Conservation (phyloP, 1,284 basidiomycete species). For the Tilletiaria anomala region DNA sequence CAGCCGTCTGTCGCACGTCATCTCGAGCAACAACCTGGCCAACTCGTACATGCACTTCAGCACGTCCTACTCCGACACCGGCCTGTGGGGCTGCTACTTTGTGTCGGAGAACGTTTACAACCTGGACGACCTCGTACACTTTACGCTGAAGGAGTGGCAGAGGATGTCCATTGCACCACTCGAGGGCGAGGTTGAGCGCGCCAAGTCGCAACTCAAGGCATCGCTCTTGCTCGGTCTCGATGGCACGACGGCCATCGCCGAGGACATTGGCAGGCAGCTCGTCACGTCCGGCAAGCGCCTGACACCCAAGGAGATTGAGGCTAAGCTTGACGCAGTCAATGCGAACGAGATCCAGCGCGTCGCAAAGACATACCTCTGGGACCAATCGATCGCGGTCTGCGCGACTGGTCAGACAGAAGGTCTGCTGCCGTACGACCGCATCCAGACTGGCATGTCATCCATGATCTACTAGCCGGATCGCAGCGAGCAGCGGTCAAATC, state of each 20-base stretch:
- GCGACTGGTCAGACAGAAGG: conserved; percentile 59
- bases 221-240: conserved; percentile 78
- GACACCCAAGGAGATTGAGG: conserved; percentile 86
- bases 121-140: conserved; percentile 85
- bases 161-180: conserved; percentile 81
- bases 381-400: conserved; percentile 52
- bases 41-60: conserved; percentile 99
- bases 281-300: conserved; percentile 68
- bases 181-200: conserved; percentile 77
- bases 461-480: conserved; percentile 40
- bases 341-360: conserved; percentile 83
- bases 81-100: conserved; percentile 94
- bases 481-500: too few relatives aligned
- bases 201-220: conserved; percentile 95
- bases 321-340: conserved; percentile 74
- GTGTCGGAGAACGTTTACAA: conserved; percentile 68
- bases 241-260: conserved; percentile 87
- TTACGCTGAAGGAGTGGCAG: conserved; percentile 92
- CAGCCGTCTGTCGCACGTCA: conserved; percentile 77
- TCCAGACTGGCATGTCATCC: conserved; percentile 39
- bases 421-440: conserved; percentile 47
- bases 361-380: conserved; percentile 93
- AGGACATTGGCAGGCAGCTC: conserved; percentile 94
- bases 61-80: conserved; percentile 98
- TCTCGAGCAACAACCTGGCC: conserved; percentile 87